Base-by-base conservation (phyloP, 1,139 yeast genomes). In the Hyphopichia wangnamkhiaoensis region DNA sequence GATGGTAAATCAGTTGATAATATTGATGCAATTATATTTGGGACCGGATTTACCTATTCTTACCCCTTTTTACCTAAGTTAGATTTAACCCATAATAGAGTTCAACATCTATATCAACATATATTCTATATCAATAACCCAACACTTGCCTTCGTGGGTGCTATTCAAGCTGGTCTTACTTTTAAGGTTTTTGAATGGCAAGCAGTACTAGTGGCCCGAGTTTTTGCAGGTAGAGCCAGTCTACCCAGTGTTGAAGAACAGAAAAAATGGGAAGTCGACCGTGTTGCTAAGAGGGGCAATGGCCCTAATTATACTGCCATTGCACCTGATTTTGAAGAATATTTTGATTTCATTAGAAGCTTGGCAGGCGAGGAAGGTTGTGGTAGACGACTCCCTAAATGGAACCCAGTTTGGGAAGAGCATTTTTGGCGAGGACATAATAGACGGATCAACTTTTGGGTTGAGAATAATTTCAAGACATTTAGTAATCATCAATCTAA, bases 41-140 rank as follows among this genome's bases (percentile, higher is more conserved):
- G 73, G 2, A 73, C 79, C 0, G 79, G 79, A 0, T 73, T 65
- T 52, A 58, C 63, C 32, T 70, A 58, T 44, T 65, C 71, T 35
- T 71, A 59, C 43, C 77, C 79, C 3, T 72, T 68, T 39, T 53
- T 73, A 35, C 58, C 60, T 41, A 37, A 45, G 9, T 39, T 50
- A 4, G 58, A 58, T 33, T 34, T 49, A 14, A 46, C 54, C 3
- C 52, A 53, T 2, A 55, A 56, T 33, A 46, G 65, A 9, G 53
- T 63, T 10, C 60, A 59, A 3, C 54, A 51, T 2, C 44, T 66
- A 16, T 71, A 56, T 43, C 70, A 64, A 40, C 73, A 70, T 47
- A 65, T 74, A 1, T 68, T 71, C 41, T 53, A 54, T 31, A 51
- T 56, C 7, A 54, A 59, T 12, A 73, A 71, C 37, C 72, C 73